These are phyloP conservation scores for Eimeria maxima DNA, from an alignment of 169 alveolate genomes.

Conservation along the genomic window DNA sequence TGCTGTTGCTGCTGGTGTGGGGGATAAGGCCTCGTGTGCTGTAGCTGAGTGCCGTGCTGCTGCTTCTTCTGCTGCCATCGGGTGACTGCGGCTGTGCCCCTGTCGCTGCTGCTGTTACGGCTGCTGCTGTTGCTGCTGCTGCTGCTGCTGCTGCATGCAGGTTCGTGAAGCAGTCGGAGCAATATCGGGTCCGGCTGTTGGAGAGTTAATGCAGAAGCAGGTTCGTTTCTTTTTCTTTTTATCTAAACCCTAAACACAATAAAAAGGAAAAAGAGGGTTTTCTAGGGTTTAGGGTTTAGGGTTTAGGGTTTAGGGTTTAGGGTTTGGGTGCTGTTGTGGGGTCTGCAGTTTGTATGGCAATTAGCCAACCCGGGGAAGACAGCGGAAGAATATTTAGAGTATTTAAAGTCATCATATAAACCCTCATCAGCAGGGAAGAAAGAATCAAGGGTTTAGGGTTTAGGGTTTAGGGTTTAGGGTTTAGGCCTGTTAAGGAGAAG, in stretches of 20 bases:
- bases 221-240: background rate
- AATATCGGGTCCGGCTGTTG: background rate
- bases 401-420: background rate
- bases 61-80: too few relatives aligned
- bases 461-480: too few relatives aligned
- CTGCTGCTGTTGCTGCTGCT: background rate
- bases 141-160: background rate
- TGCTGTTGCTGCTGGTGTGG: background rate
- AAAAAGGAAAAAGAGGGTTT: too few relatives aligned
- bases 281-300: background rate
- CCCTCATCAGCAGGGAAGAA: too few relatives aligned
- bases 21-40: too few relatives aligned
- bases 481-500: too few relatives aligned
- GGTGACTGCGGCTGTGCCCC: too few relatives aligned
- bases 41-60: too few relatives aligned
- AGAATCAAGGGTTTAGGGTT: too few relatives aligned
- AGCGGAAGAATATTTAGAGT: constrained; percentile 7
- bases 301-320: background rate
- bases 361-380: constrained; percentile 58
- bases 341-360: constrained; percentile 47
- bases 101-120: too few relatives aligned
- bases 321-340: background rate
- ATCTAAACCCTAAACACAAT: background rate
- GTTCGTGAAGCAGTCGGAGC: background rate
- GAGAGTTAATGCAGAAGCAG: constrained; percentile 1